Conservation (phyloP, 2,329 filamentous ascomycete genomes). For the Fusarium tricinctum region DNA sequence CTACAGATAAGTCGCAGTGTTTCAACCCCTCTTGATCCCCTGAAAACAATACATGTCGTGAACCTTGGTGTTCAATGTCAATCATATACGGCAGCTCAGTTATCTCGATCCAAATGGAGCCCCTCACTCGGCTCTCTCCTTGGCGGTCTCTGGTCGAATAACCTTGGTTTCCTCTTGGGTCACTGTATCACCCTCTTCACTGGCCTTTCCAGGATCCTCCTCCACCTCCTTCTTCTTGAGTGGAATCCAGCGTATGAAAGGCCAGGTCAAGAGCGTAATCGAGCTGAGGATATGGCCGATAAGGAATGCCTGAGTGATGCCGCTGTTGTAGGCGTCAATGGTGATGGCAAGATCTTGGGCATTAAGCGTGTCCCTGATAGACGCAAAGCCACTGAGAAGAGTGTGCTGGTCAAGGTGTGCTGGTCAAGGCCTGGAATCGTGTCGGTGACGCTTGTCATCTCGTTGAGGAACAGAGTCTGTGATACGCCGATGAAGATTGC, state of each 20-base stretch:
- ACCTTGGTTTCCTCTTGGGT: neutral
- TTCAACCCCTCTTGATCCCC: too few species aligned
- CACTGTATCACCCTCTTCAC: neutral
- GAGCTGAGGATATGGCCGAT: slow-evolving; percentile 1
- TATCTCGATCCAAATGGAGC: too few species aligned
- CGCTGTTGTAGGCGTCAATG: neutral
- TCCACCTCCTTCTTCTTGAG: slow-evolving; percentile 4
- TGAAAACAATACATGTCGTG: too few species aligned
- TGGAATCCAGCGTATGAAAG: slow-evolving; percentile 3
- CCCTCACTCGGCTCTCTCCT: too few species aligned
- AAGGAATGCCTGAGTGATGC: slow-evolving; percentile 1
- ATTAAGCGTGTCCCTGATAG: slow-evolving; percentile 3
- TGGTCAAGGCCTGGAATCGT: neutral
- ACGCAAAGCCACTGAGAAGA: neutral
- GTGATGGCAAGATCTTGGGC: neutral
- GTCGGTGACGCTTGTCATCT: slow-evolving; percentile 1
- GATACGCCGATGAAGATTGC: slow-evolving; percentile 1
- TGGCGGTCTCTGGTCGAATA: too few species aligned
- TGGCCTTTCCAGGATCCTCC: neutral
- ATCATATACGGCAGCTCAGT: too few species aligned
- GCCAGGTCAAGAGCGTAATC: neutral
- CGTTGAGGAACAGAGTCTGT: neutral
- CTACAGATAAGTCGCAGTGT: too few species aligned
- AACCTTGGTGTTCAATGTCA: too few species aligned
- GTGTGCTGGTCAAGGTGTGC: too few species aligned